Base-by-base conservation (phyloP, 192 early-diverging fungal genomes). In the Podila clonocystis region DNA sequence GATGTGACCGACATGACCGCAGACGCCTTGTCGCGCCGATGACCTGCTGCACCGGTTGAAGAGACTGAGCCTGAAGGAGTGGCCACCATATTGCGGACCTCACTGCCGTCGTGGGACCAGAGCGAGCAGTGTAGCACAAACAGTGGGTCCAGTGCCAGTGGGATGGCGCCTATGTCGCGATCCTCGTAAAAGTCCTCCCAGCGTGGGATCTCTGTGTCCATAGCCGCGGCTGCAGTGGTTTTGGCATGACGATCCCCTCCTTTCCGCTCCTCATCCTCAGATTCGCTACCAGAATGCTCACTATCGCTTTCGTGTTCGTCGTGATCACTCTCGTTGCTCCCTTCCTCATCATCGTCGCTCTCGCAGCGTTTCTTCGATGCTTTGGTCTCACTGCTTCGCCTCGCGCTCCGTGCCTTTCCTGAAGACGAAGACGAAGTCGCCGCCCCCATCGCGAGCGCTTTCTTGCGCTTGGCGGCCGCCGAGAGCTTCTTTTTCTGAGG, bases 101-200 rank as follows among this genome's bases (percentile, higher is more conserved):
- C 83, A 2, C 34, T 72, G 9, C 85, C 75, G 67, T 91, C 90
- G 2, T 84, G 85, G 20, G 89, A 89, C 89, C 90, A 91, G 15
- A 91, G 60, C 15, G 90, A 87, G 9, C 84, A 87, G 70, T 91
- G 90, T 20, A 90, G 72, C 19, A 91, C 85, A 72, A 87, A 91
- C 50, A 91, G 87, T 5, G 89, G 90, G 58, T 88, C 89, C 45
- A 86, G 86, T 9, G 84, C 59, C 29, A 33, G 29, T 31, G 59
- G 28, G 6, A 31, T 61, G 59, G 59, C 59, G 13, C 30, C 59
- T 4, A 30, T 33, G 13, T 33, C 59, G 17, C 29, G 15, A 19
- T 31, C 30, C 17, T 28, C 59, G 15, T 33, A 55, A 5, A 55
- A 55, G 22, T 55, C 52, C 2, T 55, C 52, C 52, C 52, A 55